These are phyloP conservation scores for Plenodomus lindquistii DNA, from an alignment of 2,329 filamentous ascomycete genomes.

Conservation along the genomic window DNA sequence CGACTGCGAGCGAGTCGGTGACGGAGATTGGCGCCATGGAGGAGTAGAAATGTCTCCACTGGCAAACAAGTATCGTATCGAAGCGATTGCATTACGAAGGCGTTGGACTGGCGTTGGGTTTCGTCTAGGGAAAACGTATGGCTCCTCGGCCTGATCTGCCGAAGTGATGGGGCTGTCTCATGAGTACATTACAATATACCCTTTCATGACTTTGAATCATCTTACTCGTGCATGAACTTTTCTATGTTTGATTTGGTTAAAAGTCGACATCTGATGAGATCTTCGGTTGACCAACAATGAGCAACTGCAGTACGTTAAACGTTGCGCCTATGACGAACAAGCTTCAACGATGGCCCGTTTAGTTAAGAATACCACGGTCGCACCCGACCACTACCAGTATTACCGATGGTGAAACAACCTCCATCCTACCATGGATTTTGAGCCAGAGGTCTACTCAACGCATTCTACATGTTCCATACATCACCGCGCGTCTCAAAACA, in stretches of 20 bases:
- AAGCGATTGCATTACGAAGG: constrained; percentile 26
- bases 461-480: too few relatives aligned
- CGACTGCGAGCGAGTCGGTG: constrained; percentile 33
- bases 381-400: too few relatives aligned
- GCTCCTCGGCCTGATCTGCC: constrained; percentile 13
- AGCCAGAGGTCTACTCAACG: too few relatives aligned
- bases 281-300: too few relatives aligned
- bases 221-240: not conserved
- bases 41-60: constrained; percentile 33
- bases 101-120: constrained; percentile 27
- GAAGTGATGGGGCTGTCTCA: constrained; percentile 10
- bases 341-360: too few relatives aligned
- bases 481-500: too few relatives aligned
- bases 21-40: constrained; percentile 59
- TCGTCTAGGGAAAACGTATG: constrained; percentile 20
- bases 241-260: not conserved
- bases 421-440: too few relatives aligned
- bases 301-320: too few relatives aligned
- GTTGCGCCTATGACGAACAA: too few relatives aligned
- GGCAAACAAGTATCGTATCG: not conserved
- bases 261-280: not conserved
- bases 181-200: constrained; percentile 32
- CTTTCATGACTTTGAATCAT: constrained; percentile 17
- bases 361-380: too few relatives aligned
- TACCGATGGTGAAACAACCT: too few relatives aligned